Base-by-base conservation (phyloP, 2,329 filamentous ascomycete genomes). In the Fusarium sp. region DNA sequence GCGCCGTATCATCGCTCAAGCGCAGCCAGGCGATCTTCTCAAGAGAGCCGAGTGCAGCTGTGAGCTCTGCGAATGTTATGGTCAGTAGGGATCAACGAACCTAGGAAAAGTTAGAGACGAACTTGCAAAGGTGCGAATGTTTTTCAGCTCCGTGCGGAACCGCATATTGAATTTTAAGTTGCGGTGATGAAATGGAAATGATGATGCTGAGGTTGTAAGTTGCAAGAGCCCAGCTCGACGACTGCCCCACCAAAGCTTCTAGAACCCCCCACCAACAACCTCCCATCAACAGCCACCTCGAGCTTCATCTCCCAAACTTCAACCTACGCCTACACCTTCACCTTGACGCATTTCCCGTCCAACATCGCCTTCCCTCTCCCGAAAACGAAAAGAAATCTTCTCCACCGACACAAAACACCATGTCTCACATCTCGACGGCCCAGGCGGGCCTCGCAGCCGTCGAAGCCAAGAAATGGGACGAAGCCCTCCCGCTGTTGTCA, bases 11-110 rank as follows among this genome's bases (percentile, higher is more conserved):
- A 84, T 97, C 91, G 84, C 96, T 94, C 36, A 99, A 90, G 75
- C 95, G 93, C 73, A 98, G 88, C 95, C 95, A 98, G 54, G 94
- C 95, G 72, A 97, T 92, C 83, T 96, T 95, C 75, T 95, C 94
- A 35, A 93, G 85, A 3, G 91, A 90, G 66, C 87, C 89, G 70
- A 93, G 86, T 16, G 91, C 91, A 13, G 90, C 89, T 3, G 89
- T 89, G 73, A 93, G 87, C 79, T 92, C 91, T 92, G 18, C 22
- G 61, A 68, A 16, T 64, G 65, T 63, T 29, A 45, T 62, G 14
- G 60, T 68, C 50, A 58, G 58, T 59, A 25, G 20, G 47, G 33
- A 22, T 45, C 33, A 33, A 56, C 33, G 35, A 31, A 33, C 27
- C 57, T 31, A 50, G 35, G 9, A 25, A 20, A 11, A 1, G 10